Evolutionary conservation across 2,329 filamentous ascomycete species (phyloP), one percentile per base, ranked within the genome.

Genomic region (Ophiobolus disseminans): DNA sequence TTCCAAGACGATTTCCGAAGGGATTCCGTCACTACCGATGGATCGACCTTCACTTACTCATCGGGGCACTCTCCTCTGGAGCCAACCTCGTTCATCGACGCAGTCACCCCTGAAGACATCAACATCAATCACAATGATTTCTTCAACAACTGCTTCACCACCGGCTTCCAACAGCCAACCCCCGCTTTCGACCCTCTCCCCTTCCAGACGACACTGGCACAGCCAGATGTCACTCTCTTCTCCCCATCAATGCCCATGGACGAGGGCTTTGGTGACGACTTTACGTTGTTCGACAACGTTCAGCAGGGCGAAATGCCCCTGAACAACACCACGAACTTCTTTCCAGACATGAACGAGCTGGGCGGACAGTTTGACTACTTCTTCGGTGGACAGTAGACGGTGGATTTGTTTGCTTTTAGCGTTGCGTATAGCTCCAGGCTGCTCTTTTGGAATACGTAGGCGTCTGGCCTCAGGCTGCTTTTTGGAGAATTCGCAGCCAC

Each of bases 161-260:
- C 84, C 13, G 80, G 48, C 82, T 78, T 55, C 78, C 83, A 84
- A 62, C 70, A 87, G 50, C 81, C 82, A 14, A 78, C 81, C 6
- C 82, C 70, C 26, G 66, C 68, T 5, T 78, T 80, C 39, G 72
- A 73, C 25, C 71, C 75, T 48, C 76, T 75, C 16, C 71, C 57
- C 55, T 72, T 70, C 50, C 45, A 51, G 9, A 39, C 62, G 10
- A 62, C 87, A 7, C 79, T 80, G 44, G 88, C 86, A 4, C 87
- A 90, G 61, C 80, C 82, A 26, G 86, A 87, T 50, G 76, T 85
- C 1, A 88, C 89, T 75, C 80, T 90, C 23, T 88, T 81, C 72
- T 88, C 87, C 8, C 85, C 88, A 38, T 80, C 80, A 32, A 86
- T 86, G 73, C 73, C 71, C 23, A 57, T 77, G 20, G 87, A 91